A percentile compares a stretch with the other conserved stretches of the same genome.
These are phyloP conservation scores for Termitomyces eurrhizus DNA, from an alignment of 768 basidiomycete genomes.

Conservation along the genomic window DNA sequence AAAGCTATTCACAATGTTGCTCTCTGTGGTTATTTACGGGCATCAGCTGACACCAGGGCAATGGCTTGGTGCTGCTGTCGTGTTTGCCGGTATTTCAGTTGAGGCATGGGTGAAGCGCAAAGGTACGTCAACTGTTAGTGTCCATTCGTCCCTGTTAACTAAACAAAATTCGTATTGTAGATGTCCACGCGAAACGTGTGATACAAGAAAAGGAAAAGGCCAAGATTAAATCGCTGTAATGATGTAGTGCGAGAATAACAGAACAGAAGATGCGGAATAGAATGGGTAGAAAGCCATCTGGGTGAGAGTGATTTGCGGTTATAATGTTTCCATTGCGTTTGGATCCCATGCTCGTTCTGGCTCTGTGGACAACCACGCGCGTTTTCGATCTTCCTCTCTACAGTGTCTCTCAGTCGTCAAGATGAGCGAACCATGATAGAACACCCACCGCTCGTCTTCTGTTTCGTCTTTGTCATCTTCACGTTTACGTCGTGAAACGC, in stretches of 20 bases:
- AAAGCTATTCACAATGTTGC: constrained; percentile 96
- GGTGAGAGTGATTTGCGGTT: neutral
- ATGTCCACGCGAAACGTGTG: constrained; percentile 76
- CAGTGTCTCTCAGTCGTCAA: constrained; percentile 4
- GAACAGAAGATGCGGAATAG: neutral
- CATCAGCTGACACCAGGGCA: constrained; percentile 82
- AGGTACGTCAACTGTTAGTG: constrained; percentile 41
- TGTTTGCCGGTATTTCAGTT: constrained; percentile 93
- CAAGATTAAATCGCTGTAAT: constrained; percentile 68
- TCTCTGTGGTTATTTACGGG: constrained; percentile 90
- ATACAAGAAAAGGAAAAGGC: constrained; percentile 83
- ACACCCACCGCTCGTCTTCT: constrained; percentile 27
- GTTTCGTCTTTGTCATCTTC: constrained; percentile 66
- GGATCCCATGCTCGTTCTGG: constrained; percentile 31
- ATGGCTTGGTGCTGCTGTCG: constrained; percentile 89
- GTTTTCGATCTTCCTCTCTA: constrained; percentile 41
- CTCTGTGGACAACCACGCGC: constrained; percentile 35
- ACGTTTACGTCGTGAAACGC: constrained; percentile 60
- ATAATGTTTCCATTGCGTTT: constrained; percentile 47
- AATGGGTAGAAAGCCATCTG: neutral
- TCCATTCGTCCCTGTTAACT: constrained; percentile 8
- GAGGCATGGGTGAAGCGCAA: constrained; percentile 90
- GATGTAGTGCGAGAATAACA: constrained; percentile 2
- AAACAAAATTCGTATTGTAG: constrained; percentile 31
- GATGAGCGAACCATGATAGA: neutral